Evolutionary conservation across 345 rosid species (phyloP).

Genomic region (Gossypium ekmanianum): DNA sequence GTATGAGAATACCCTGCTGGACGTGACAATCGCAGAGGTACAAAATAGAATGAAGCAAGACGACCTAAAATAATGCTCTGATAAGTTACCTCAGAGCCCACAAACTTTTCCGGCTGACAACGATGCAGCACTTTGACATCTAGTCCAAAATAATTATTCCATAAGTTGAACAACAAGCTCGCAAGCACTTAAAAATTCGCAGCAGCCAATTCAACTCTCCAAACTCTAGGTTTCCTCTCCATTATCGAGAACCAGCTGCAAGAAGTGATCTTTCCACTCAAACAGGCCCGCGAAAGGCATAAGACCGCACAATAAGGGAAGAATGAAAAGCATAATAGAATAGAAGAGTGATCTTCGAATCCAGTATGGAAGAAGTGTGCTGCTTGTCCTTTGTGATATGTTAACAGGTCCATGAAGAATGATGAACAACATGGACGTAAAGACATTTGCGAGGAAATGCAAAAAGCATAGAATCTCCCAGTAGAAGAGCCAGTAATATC

Average conservation of each 20-base stretch:
- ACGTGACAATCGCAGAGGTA: not conserved
- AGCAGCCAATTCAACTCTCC: not conserved
- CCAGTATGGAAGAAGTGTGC: conserved; percentile 54
- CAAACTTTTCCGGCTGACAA: not conserved
- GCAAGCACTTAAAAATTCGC: not conserved
- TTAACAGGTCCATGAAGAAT: conserved; percentile 52
- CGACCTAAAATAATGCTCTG: not conserved
- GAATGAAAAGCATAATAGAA: conserved; percentile 31
- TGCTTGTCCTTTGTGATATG: conserved; percentile 23
- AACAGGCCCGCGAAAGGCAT: conserved; percentile 62
- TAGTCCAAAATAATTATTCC: not conserved
- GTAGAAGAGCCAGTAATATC: conserved; percentile 58
- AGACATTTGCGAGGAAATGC: conserved; percentile 58
- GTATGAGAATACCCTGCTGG: not conserved
- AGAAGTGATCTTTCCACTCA: conserved; percentile 71
- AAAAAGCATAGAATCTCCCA: conserved; percentile 71
- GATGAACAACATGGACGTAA: conserved; percentile 36
- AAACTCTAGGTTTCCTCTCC: not conserved
- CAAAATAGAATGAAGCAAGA: not conserved
- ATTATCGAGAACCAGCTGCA: conserved; percentile 9
- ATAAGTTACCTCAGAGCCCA: not conserved
- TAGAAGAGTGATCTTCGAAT: conserved; percentile 47
- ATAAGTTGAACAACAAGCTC: not conserved
- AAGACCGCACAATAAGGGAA: conserved; percentile 64
- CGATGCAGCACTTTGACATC: not conserved